Percentiles rank a stretch among this genome's conserved stretches.
phyloP scores from a whole-genome alignment of 257 asterid genomes.

The Nicotiana sylvestris region DNA sequence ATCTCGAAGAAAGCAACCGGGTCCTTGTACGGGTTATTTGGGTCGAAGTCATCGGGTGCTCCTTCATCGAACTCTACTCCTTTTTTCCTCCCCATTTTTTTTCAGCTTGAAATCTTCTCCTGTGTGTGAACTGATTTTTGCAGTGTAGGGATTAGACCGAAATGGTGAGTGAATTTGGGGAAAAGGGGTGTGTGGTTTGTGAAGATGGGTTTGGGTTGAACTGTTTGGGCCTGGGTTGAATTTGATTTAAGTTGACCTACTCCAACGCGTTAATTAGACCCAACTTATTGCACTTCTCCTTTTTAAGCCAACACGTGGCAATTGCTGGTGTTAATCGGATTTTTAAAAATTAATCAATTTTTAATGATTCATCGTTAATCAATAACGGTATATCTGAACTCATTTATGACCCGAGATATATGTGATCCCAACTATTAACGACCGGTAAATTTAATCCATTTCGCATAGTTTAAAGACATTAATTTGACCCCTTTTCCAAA shows the following conservation, averaged over 20 bases:
- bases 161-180: not conserved
- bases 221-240: not conserved
- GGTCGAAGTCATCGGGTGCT: constrained; percentile 86
- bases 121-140: not conserved
- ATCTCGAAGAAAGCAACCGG: constrained; percentile 92
- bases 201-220: not conserved
- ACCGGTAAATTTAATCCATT: too few species aligned
- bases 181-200: not conserved
- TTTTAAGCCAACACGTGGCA: too few species aligned
- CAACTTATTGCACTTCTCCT: not conserved
- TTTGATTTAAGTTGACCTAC: not conserved
- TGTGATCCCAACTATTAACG: too few species aligned
- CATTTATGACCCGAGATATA: too few species aligned
- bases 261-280: not conserved
- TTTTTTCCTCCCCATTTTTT: constrained; percentile 79
- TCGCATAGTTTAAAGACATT: too few species aligned
- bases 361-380: too few species aligned
- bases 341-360: too few species aligned
- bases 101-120: not conserved
- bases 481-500: too few species aligned
- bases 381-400: too few species aligned
- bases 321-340: too few species aligned
- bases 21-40: constrained; percentile 81
- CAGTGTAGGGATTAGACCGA: not conserved
- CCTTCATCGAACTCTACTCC: constrained; percentile 78